Evolutionary conservation across 2,329 filamentous ascomycete species (phyloP), one percentile per base, ranked within the genome.

Genomic region (Venturiaceae sp.): DNA sequence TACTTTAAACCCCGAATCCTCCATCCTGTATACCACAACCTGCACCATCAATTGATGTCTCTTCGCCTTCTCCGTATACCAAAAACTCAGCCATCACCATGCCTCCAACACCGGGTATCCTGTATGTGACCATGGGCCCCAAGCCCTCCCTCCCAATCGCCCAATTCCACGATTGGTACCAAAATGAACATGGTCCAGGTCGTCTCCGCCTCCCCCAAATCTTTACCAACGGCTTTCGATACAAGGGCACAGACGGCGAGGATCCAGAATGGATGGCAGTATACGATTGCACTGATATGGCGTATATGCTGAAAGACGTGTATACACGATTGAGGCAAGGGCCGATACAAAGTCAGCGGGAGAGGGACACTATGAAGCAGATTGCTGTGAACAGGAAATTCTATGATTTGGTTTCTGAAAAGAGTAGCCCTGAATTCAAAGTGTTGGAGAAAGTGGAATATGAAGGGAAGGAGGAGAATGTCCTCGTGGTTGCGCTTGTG

Each of bases 101-200:
- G 75, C 69, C 75, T 57, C 66, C 69, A 56, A 76, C 72, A 58
- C 81, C 81, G 9, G 90, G 90, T 60, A 83, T 91, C 66, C 84
- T 95, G 67, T 90, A 86, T 70, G 90, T 95, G 64, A 91, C 88
- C 16, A 95, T 95, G 86, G 85, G 92, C 73, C 89, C 90, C 65
- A 80, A 82, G 70, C 77, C 82, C 59, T 80, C 80, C 64, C 79
- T 90, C 65, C 77, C 85, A 58, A 72, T 80, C 53, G 77, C 82
- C 62, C 83, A 88, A 66, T 95, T 95, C 74, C 87, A 95, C 72
- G 89, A 95, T 70, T 92, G 89, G 88, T 95, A 95, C 77, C 92
- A 95, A 76, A 94, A 91, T 72, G 90, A 95, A 75, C 90, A 95
- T 74, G 90, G 90, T 57, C 90, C 90, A 19, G 83, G 85, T 16